phyloP scores from a whole-genome alignment of 345 rosid species.

The Diplotaxis tenuifolia region DNA sequence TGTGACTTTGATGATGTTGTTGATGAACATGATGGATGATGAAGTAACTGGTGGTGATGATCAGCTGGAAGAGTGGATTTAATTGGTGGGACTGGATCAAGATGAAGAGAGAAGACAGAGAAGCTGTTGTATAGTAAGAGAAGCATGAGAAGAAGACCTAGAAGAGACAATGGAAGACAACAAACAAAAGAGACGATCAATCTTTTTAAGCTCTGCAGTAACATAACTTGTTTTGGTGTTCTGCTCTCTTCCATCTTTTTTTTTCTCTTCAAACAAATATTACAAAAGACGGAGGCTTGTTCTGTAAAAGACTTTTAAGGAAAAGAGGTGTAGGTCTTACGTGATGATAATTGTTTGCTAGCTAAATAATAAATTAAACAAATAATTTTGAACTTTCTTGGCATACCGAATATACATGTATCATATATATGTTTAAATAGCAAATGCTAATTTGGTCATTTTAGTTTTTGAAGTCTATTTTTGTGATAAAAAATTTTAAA shows the following conservation, averaged over 20 bases:
- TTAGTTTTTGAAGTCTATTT: too few relatives aligned
- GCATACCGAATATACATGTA: not conserved
- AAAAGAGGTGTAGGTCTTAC: constrained; percentile 6
- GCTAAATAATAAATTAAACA: constrained; percentile 9
- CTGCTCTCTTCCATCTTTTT: constrained; percentile 19
- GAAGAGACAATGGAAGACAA: constrained; percentile 62
- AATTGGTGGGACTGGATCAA: constrained; percentile 48
- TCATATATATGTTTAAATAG: not conserved
- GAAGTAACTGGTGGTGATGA: constrained; percentile 25
- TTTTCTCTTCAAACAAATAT: not conserved
- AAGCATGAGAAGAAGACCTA: constrained; percentile 60
- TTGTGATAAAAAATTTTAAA: too few relatives aligned
- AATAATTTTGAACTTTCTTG: not conserved
- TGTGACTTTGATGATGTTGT: constrained; percentile 33
- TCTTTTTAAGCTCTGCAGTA: constrained; percentile 33
- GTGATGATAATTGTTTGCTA: constrained; percentile 11
- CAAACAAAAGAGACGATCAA: constrained; percentile 40
- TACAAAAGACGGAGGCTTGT: constrained; percentile 19
- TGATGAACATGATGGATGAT: not conserved
- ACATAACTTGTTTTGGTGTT: constrained; percentile 25
- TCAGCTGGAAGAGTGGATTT: constrained; percentile 21
- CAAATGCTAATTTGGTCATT: too few relatives aligned
- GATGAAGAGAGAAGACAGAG: constrained; percentile 56
- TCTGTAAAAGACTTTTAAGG: not conserved
- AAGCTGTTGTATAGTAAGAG: constrained; percentile 67